A percentile compares a stretch with the other conserved stretches of the same genome.
Conservation (phyloP, 768 basidiomycete species). For the Mycena polygramma region DNA sequence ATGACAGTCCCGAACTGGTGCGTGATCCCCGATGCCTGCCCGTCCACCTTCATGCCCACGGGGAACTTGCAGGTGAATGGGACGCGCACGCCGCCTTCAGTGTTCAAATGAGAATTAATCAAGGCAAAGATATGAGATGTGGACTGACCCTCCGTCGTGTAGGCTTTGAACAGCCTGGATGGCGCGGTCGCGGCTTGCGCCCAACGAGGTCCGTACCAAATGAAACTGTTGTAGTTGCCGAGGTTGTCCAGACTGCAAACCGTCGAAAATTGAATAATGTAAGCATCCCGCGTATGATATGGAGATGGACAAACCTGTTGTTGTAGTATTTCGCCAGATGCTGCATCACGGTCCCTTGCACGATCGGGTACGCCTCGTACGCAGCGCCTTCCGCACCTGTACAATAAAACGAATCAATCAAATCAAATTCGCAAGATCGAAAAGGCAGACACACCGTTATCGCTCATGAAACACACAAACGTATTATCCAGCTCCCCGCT, state of each 20-base stretch:
- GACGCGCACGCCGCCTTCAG: slow-evolving; percentile 18
- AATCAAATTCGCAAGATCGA: not conserved
- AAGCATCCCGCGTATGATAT: too few relatives aligned
- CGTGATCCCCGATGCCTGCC: slow-evolving; percentile 12
- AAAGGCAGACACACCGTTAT: slow-evolving; percentile 18
- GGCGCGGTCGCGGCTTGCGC: slow-evolving; percentile 20
- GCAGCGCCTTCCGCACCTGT: slow-evolving; percentile 20
- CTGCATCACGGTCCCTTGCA: slow-evolving; percentile 22
- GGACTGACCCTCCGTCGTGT: slow-evolving; percentile 13
- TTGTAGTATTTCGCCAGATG: slow-evolving; percentile 23
- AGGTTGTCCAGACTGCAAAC: slow-evolving; percentile 8
- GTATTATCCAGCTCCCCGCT: slow-evolving; percentile 23
- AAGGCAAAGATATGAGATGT: not conserved
- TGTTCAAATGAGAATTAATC: too few relatives aligned
- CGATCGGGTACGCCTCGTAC: slow-evolving; percentile 18
- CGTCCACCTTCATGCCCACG: slow-evolving; percentile 3
- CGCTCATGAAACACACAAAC: slow-evolving; percentile 24
- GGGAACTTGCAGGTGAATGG: slow-evolving; percentile 24
- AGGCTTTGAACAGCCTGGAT: slow-evolving; percentile 16
- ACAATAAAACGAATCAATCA: too few relatives aligned
- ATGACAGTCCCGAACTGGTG: slow-evolving; percentile 18
- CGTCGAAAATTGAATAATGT: too few relatives aligned
- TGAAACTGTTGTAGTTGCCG: slow-evolving; percentile 25
- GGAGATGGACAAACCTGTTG: slow-evolving; percentile 21
- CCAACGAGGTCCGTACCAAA: slow-evolving; percentile 25